Percentiles rank a stretch among this genome's conserved stretches.
phyloP scores from a whole-genome alignment of 2,329 filamentous ascomycete species.

The Alternaria brassicicola region DNA sequence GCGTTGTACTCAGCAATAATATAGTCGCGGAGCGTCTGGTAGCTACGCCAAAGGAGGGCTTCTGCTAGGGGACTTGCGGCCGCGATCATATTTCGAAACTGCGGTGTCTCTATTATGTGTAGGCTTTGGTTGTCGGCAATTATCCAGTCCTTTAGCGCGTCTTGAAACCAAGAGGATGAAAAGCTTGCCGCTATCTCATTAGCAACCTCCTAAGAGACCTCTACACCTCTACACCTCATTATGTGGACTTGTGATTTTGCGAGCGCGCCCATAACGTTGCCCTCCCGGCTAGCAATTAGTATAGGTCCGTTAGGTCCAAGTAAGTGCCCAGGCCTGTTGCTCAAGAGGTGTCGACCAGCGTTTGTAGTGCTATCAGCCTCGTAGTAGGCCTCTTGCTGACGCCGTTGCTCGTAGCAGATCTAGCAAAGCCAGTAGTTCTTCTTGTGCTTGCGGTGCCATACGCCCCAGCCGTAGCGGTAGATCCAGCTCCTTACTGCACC shows the following conservation, averaged over 20 bases:
- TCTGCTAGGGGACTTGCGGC: slow-evolving; percentile 10
- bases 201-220: slow-evolving; percentile 7
- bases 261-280: slow-evolving; percentile 10
- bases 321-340: slow-evolving; percentile 1
- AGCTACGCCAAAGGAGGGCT: slow-evolving; percentile 4
- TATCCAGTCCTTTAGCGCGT: too few relatives aligned
- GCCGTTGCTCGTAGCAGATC: background rate
- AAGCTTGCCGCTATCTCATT: background rate
- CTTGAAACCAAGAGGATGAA: too few relatives aligned
- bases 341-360: background rate
- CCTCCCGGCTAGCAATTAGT: slow-evolving; percentile 9
- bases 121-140: too few relatives aligned
- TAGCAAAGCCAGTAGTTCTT: slow-evolving; percentile 7
- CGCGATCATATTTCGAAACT: background rate
- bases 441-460: slow-evolving; percentile 9
- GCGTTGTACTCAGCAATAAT: slow-evolving; percentile 15
- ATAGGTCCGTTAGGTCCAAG: background rate
- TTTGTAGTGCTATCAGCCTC: background rate
- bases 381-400: background rate
- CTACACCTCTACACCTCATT: slow-evolving; percentile 8
- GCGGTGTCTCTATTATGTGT: too few relatives aligned
- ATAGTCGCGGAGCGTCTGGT: slow-evolving; percentile 20
- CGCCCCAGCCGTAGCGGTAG: too few relatives aligned
- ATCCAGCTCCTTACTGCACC: background rate
- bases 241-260: slow-evolving; percentile 12